Evolutionary conservation across 2,329 filamentous ascomycete genomes (phyloP).

Genomic region (Fusarium sp.): DNA sequence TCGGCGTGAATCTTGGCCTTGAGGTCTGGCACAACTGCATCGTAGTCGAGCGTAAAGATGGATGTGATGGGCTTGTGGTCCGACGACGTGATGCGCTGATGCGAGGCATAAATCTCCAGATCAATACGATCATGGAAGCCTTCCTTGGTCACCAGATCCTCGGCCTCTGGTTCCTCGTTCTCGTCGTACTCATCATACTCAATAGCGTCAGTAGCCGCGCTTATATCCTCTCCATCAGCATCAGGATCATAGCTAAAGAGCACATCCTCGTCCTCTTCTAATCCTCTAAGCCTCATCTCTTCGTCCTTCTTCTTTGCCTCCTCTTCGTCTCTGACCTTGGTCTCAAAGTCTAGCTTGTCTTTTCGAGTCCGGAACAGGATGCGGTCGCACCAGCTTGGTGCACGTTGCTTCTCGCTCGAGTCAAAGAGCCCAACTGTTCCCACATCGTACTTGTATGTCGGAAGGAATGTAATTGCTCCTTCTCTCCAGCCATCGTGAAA

Average conservation of each 20-base stretch:
- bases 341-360: slow-evolving; percentile 75
- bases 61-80: slow-evolving; percentile 95
- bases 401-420: slow-evolving; percentile 91
- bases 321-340: slow-evolving; percentile 71
- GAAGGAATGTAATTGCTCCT: slow-evolving; percentile 87
- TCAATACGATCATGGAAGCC: slow-evolving; percentile 67
- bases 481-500: slow-evolving; percentile 95
- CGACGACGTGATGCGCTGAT: slow-evolving; percentile 90
- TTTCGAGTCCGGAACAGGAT: slow-evolving; percentile 85
- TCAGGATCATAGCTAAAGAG: slow-evolving; percentile 93
- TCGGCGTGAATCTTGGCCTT: slow-evolving; percentile 88
- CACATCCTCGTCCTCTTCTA: slow-evolving; percentile 86
- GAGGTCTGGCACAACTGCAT: slow-evolving; percentile 85
- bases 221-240: slow-evolving; percentile 68
- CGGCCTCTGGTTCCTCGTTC: slow-evolving; percentile 57
- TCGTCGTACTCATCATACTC: slow-evolving; percentile 72
- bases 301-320: slow-evolving; percentile 79
- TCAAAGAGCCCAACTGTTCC: slow-evolving; percentile 95
- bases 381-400: slow-evolving; percentile 97
- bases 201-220: slow-evolving; percentile 50
- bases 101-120: slow-evolving; percentile 80
- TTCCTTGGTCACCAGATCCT: slow-evolving; percentile 68
- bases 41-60: slow-evolving; percentile 85
- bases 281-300: slow-evolving; percentile 84
- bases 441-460: slow-evolving; percentile 97